Percentiles rank a stretch among this genome's conserved stretches.
Conservation (phyloP, 495 filamentous ascomycete species). For the Beverwykella pulmonaria region DNA sequence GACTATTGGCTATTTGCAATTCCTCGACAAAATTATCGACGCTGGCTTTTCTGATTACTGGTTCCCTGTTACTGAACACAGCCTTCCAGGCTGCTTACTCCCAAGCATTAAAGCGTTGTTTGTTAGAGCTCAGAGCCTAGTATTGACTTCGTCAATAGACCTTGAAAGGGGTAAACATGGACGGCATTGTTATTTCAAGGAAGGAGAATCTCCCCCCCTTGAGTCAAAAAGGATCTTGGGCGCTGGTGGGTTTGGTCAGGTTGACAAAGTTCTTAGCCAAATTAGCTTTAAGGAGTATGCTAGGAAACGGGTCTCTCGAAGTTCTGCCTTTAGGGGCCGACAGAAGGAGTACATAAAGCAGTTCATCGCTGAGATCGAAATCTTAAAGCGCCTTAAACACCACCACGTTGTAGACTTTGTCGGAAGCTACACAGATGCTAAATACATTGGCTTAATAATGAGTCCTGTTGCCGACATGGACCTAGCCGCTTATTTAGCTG, state of each 20-base stretch:
- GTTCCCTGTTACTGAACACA: slow-evolving; percentile 6
- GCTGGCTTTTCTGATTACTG: no score
- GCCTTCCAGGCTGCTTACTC: slow-evolving; percentile 6
- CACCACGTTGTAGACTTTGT: slow-evolving; percentile 35
- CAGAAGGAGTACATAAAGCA: slow-evolving; percentile 11
- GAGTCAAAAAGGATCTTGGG: slow-evolving; percentile 21
- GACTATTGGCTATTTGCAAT: slow-evolving; percentile 6
- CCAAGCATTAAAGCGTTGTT: slow-evolving; percentile 3
- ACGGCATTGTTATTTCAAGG: slow-evolving; percentile 21
- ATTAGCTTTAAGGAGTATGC: slow-evolving; percentile 33
- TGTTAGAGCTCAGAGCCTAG: slow-evolving; percentile 11
- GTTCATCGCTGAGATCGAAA: slow-evolving; percentile 28
- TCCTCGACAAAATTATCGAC: slow-evolving; percentile 19
- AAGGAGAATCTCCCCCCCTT: slow-evolving; percentile 27
- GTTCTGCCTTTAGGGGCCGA: slow-evolving; percentile 13
- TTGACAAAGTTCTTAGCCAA: slow-evolving; percentile 29
- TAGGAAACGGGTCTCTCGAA: slow-evolving; percentile 26
- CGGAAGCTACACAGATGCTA: slow-evolving; percentile 46
- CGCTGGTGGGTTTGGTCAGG: slow-evolving; percentile 27
- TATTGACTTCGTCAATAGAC: slow-evolving; percentile 32
- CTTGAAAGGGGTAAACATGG: slow-evolving; percentile 35
- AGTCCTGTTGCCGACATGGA: slow-evolving; percentile 44
- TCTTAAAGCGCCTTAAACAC: slow-evolving; percentile 33
- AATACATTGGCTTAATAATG: slow-evolving; percentile 44
- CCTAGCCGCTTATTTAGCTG: slow-evolving; percentile 28